Evolutionary conservation across 495 filamentous ascomycete species (phyloP).

Genomic region (Podospora sp.): DNA sequence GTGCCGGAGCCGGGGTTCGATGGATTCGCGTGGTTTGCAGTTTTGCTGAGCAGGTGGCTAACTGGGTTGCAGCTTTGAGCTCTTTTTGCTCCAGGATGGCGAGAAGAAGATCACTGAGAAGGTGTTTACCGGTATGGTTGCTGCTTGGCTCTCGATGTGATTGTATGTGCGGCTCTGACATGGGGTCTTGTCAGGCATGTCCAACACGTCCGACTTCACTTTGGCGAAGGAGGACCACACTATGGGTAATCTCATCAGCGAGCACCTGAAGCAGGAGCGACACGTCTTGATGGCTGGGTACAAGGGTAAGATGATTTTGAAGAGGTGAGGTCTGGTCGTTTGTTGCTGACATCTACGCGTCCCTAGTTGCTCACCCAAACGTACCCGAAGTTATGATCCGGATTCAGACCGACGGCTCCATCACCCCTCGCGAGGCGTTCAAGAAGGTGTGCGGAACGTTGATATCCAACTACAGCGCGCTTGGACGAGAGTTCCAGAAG

Average conservation of each 20-base stretch:
- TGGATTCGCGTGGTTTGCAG: background rate
- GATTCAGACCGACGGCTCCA: constrained; percentile 85
- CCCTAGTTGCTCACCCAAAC: constrained; percentile 78
- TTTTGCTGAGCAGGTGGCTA: constrained; percentile 13
- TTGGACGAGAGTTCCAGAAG: constrained; percentile 55
- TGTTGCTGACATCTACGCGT: constrained; percentile 6
- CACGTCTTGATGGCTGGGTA: constrained; percentile 88
- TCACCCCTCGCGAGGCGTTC: constrained; percentile 87
- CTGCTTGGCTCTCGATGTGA: background rate
- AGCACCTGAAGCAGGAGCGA: constrained; percentile 74
- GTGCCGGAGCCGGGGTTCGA: constrained; percentile 20
- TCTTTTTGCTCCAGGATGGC: constrained; percentile 80
- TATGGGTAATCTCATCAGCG: constrained; percentile 82
- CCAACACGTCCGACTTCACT: constrained; percentile 84
- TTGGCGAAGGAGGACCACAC: constrained; percentile 98
- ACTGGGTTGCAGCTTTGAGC: constrained; percentile 70
- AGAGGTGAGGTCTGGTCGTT: background rate
- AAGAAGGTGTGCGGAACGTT: constrained; percentile 74
- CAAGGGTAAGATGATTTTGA: constrained; percentile 58
- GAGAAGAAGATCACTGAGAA: constrained; percentile 91
- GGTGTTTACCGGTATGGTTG: constrained; percentile 75
- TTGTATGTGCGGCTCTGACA: background rate
- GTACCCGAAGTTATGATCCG: constrained; percentile 84
- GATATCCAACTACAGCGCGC: constrained; percentile 71
- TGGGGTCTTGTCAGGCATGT: constrained; percentile 60